Evolutionary conservation across 352 stramenopile genomes (phyloP), one percentile per base, ranked within the genome.

Genomic region (Aphanomyces euteiches): DNA sequence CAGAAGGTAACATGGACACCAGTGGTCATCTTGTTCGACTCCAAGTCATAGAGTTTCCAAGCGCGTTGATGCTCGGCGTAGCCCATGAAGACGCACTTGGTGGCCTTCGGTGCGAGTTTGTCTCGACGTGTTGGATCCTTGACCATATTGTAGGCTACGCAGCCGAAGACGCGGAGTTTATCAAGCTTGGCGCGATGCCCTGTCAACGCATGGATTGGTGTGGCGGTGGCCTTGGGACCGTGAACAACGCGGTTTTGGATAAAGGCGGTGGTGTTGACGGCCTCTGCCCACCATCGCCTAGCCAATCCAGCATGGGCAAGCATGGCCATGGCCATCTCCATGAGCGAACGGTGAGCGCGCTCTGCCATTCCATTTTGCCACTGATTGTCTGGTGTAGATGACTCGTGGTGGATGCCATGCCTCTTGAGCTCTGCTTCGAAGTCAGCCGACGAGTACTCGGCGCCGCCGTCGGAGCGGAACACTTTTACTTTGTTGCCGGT

Each of bases 91-190:
- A 73, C 60, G n/a, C 75, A 78, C 12, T 28, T 68, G 13, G 72
- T 74, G 10, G 38, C 73, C 63, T 79, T 79, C 0, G 65, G 40
- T 8, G 73, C 63, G 2, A 82, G 37, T 47, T 79, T 79, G 3
- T 70, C 71, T 3, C 73, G 50, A 41, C 77, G 77, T 1, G 48
- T 48, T 8, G 60, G 57, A 2, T 43, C 36, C 19, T 74, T 40
- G 39, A 75, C 66, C 6, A 78, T 57, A 21, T 80, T 73, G 56
- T 77, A 82, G 5, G 72, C 72, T 0, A 64, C 53, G 6, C 69
- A 78, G 3, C 73, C 73, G 50, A 78, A 78, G 12, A 82, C 74
- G 17, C 68, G 61, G 6, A 79, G 17, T 28, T 77, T 56, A 0
- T 58, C 57, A 19, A 82, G 7, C 5, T 1, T 4, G 12, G 69